phyloP scores from a whole-genome alignment of 805 yeast species.

The Metschnikowia anglica region DNA sequence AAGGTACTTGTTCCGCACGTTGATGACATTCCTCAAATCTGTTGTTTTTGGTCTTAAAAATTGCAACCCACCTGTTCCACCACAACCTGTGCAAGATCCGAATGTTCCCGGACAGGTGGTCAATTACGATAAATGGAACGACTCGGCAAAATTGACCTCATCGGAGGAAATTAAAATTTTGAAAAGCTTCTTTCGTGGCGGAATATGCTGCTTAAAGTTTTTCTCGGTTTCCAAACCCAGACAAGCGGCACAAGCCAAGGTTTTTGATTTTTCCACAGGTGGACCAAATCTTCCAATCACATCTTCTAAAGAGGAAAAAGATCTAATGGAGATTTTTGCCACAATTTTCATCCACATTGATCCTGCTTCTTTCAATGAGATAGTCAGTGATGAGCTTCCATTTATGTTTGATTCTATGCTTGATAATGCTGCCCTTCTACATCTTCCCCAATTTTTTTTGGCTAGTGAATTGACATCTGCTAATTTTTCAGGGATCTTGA shows the following conservation, averaged over 20 bases:
- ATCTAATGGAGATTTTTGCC: slow-evolving; percentile 92
- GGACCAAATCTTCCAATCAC: slow-evolving; percentile 84
- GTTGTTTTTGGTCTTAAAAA: slow-evolving; percentile 84
- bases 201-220: slow-evolving; percentile 74
- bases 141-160: slow-evolving; percentile 78
- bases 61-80: slow-evolving; percentile 75
- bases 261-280: slow-evolving; percentile 61
- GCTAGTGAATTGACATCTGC: slow-evolving; percentile 95
- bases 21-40: slow-evolving; percentile 87
- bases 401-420: slow-evolving; percentile 76
- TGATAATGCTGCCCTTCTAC: slow-evolving; percentile 79
- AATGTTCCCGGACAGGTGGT: slow-evolving; percentile 38
- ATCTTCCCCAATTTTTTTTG: slow-evolving; percentile 88
- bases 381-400: slow-evolving; percentile 76
- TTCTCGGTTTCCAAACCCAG: slow-evolving; percentile 62
- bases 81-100: slow-evolving; percentile 49
- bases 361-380: slow-evolving; percentile 92
- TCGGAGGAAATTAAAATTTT: slow-evolving; percentile 80
- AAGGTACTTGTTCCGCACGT: slow-evolving; percentile 78
- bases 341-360: slow-evolving; percentile 92
- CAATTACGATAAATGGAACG: slow-evolving; percentile 67
- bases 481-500: slow-evolving; percentile 80
- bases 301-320: slow-evolving; percentile 90
- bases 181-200: slow-evolving; percentile 76
- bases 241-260: slow-evolving; percentile 30